Evolutionary conservation across 1,284 basidiomycete species (phyloP).

Genomic region (Leucoagaricus sp.): DNA sequence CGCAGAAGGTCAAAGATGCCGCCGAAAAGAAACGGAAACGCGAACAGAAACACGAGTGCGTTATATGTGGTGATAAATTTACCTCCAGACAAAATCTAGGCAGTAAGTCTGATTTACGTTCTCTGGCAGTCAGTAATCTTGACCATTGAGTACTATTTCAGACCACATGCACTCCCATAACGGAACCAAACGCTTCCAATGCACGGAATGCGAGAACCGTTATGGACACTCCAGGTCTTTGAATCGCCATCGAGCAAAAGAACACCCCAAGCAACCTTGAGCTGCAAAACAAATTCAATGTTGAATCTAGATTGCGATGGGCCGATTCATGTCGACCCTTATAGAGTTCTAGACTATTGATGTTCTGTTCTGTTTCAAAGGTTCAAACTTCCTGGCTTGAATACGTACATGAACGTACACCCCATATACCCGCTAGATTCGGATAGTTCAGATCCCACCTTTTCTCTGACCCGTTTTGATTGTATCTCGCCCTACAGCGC

Average conservation of each 20-base stretch:
- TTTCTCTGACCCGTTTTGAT: too few relatives aligned
- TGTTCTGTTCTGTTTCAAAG: too few relatives aligned
- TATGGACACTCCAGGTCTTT: slow-evolving; percentile 5
- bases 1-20: neutral
- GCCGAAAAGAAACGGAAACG: neutral
- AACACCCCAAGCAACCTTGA: neutral
- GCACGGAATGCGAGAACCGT: neutral
- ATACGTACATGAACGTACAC: too few relatives aligned
- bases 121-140: neutral
- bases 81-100: neutral
- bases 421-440: too few relatives aligned
- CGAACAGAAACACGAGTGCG: neutral
- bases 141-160: neutral
- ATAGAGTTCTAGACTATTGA: too few relatives aligned
- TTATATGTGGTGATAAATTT: neutral
- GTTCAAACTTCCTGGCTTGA: too few relatives aligned
- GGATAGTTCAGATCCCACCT: too few relatives aligned
- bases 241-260: neutral
- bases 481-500: too few relatives aligned
- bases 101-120: neutral
- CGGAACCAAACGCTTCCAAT: neutral
- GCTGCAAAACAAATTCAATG: too few relatives aligned
- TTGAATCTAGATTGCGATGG: too few relatives aligned
- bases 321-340: neutral
- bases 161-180: slow-evolving; percentile 3